Percentiles rank a stretch among this genome's conserved stretches.
Conservation (phyloP, 768 basidiomycete genomes). For the Trametes coccinea region DNA sequence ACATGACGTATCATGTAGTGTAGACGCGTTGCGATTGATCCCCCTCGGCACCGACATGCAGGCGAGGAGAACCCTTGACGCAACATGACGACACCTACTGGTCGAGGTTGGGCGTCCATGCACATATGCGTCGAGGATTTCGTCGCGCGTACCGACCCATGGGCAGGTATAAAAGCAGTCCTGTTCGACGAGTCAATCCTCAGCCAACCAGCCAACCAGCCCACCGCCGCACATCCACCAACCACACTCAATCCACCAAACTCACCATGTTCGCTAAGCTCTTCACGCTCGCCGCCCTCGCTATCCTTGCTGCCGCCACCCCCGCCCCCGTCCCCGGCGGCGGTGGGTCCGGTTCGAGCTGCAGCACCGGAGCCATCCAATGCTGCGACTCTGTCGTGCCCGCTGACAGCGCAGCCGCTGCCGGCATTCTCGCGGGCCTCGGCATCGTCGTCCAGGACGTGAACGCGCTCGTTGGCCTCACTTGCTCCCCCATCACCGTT, state of each 20-base stretch:
- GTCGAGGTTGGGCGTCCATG: not conserved
- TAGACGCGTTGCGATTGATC: not conserved
- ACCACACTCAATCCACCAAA: not conserved
- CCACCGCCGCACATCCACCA: not conserved
- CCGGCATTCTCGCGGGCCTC: not conserved
- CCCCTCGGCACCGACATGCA: not conserved
- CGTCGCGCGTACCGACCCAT: not conserved
- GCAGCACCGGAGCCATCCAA: slow-evolving; percentile 9
- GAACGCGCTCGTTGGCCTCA: slow-evolving; percentile 1
- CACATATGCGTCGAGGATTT: not conserved
- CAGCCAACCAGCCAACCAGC: not conserved
- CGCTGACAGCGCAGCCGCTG: not conserved
- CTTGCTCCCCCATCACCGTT: not conserved
- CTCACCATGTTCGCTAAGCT: slow-evolving; percentile 5
- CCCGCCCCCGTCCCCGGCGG: not conserved
- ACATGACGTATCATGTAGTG: not conserved
- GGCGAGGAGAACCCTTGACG: not conserved
- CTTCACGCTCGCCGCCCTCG: slow-evolving; percentile 3
- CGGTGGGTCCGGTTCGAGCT: not conserved
- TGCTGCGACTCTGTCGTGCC: slow-evolving; percentile 11
- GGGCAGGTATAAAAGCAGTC: not conserved
- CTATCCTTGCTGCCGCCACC: slow-evolving; percentile 16
- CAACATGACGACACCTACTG: not conserved
- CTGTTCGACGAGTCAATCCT: not conserved
- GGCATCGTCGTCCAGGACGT: slow-evolving; percentile 10